phyloP scores from a whole-genome alignment of 805 yeast genomes.

The Sugiyamaella boreocaroliniensis region DNA sequence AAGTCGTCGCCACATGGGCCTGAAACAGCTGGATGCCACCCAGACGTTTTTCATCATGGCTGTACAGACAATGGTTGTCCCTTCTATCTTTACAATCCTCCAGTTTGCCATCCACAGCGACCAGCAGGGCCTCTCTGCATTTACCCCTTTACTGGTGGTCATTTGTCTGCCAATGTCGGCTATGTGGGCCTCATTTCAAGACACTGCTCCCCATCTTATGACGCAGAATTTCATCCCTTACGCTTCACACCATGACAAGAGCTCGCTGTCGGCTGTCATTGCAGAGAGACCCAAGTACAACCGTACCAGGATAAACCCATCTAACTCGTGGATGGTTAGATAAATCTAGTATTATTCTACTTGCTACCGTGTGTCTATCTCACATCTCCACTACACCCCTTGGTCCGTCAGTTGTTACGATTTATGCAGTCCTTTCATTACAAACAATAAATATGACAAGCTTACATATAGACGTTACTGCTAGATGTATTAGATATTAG shows the following conservation, averaged over 20 bases:
- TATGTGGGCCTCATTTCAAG: conserved; percentile 60
- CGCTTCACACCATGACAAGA: not conserved
- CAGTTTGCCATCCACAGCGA: conserved; percentile 38
- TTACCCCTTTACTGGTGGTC: conserved; percentile 58
- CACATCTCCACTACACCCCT: too few relatives aligned
- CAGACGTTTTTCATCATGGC: conserved; percentile 78
- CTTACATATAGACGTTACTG: not conserved
- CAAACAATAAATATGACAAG: too few relatives aligned
- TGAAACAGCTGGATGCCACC: conserved; percentile 73
- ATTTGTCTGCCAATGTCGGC: conserved; percentile 76
- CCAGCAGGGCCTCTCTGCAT: conserved; percentile 40
- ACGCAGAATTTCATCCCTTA: conserved; percentile 5
- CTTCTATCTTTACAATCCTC: conserved; percentile 59
- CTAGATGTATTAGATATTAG: not conserved
- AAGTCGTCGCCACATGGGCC: conserved; percentile 68
- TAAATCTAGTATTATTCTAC: too few relatives aligned
- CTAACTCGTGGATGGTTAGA: too few relatives aligned
- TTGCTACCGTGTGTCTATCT: too few relatives aligned
- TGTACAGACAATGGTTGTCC: conserved; percentile 72
- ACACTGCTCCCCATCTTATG: conserved; percentile 6
- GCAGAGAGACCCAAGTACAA: too few relatives aligned
- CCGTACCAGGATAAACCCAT: too few relatives aligned
- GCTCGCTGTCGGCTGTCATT: too few relatives aligned
- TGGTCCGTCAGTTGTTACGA: too few relatives aligned
- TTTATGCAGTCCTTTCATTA: too few relatives aligned